These are phyloP conservation scores for Daucus carota DNA, from an alignment of 129 eudicot genomes.

Conservation along the genomic window DNA sequence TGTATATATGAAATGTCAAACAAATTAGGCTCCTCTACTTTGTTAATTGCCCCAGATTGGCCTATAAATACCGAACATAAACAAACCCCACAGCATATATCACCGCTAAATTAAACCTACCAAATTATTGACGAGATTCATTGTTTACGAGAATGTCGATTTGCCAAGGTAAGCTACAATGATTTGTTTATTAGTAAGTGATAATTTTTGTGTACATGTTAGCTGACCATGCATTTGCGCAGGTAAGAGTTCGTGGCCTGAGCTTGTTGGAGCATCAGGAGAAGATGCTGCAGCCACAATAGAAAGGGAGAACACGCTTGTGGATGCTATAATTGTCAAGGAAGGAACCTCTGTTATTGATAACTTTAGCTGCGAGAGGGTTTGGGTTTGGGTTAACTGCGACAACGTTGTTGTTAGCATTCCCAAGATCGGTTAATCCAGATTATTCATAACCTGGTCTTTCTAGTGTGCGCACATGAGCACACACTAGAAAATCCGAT, in stretches of 20 bases:
- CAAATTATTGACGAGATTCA: background rate
- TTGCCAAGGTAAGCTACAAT: background rate
- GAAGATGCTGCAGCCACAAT: background rate
- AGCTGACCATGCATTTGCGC: background rate
- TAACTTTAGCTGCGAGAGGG: background rate
- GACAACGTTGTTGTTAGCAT: background rate
- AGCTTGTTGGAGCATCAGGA: background rate
- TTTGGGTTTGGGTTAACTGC: conserved; percentile 1
- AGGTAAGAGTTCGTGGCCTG: conserved; percentile 4
- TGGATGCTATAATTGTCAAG: background rate
- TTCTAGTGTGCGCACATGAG: no score
- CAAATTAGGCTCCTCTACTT: background rate
- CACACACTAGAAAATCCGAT: no score
- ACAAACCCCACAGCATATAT: background rate
- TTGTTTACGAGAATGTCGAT: background rate
- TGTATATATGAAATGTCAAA: background rate
- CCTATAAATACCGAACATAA: background rate
- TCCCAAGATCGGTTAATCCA: background rate
- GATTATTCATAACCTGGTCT: background rate
- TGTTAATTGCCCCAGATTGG: no score
- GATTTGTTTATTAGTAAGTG: background rate
- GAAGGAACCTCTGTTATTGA: background rate
- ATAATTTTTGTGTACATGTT: background rate
- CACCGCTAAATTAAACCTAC: background rate
- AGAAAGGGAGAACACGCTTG: conserved; percentile 3